These are phyloP conservation scores for Paraurostyla sp. DNA, from an alignment of 73 alveolate genomes.

Conservation along the genomic window DNA sequence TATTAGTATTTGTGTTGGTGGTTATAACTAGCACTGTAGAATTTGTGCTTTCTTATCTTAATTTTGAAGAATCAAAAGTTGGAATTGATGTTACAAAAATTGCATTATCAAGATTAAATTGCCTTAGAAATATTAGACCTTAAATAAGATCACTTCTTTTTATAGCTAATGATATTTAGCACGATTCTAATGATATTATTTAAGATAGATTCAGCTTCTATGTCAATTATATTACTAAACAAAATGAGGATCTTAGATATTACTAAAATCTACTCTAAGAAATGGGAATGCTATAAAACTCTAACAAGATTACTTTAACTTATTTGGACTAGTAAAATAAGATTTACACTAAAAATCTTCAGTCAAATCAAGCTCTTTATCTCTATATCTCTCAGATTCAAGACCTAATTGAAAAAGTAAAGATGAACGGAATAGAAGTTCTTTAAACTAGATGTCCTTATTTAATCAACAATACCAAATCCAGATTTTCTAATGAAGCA, in stretches of 20 bases:
- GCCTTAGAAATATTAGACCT: conserved; percentile 6
- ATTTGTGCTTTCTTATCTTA: neutral
- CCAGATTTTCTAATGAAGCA: neutral
- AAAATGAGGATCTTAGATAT: neutral
- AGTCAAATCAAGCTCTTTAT: neutral
- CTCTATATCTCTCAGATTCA: neutral
- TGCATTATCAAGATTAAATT: neutral
- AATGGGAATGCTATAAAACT: neutral
- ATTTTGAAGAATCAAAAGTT: neutral
- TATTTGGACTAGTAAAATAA: neutral
- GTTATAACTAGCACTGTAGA: neutral
- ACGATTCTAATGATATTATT: neutral
- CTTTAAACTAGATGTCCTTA: neutral
- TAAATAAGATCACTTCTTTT: neutral
- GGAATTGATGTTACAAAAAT: neutral
- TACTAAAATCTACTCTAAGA: neutral
- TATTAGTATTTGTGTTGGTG: neutral
- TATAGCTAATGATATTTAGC: neutral
- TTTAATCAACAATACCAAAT: neutral
- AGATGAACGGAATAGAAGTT: neutral
- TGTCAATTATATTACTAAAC: neutral
- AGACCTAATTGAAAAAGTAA: neutral
- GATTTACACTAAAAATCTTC: neutral
- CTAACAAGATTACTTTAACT: neutral
- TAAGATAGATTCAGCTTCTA: neutral